Conservation (phyloP, 2,329 filamentous ascomycete species). For the Lachnellula suecica region DNA sequence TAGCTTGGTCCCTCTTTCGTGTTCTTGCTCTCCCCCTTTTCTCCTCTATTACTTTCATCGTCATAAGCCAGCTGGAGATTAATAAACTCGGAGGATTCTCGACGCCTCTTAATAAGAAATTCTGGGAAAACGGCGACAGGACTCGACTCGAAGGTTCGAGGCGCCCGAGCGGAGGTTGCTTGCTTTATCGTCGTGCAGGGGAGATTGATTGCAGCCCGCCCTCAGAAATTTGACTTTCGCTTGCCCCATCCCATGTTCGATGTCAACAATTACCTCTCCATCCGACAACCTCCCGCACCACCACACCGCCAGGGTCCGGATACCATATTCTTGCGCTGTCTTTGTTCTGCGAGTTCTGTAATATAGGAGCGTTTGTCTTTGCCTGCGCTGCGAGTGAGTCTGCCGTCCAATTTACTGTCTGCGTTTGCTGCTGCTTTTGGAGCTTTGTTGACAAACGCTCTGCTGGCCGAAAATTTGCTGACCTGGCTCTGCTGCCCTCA, state of each 20-base stretch:
- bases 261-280: neutral
- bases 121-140: neutral
- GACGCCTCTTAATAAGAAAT: neutral
- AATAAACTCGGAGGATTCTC: neutral
- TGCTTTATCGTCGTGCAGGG: neutral
- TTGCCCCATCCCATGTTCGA: neutral
- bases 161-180: too few relatives aligned
- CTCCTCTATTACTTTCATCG: neutral
- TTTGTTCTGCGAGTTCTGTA: neutral
- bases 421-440: slow-evolving; percentile 7
- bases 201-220: too few relatives aligned
- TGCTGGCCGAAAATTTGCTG: slow-evolving; percentile 1
- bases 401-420: slow-evolving; percentile 1
- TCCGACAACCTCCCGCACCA: neutral
- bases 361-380: neutral
- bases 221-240: neutral
- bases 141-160: neutral
- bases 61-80: neutral
- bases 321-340: neutral
- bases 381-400: neutral
- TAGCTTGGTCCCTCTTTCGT: neutral
- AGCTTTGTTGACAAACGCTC: slow-evolving; percentile 14
- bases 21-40: neutral
- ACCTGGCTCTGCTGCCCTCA: neutral
- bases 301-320: neutral